These are phyloP conservation scores for Pythium angustatum DNA, from an alignment of 352 stramenopile species.

Conservation along the genomic window DNA sequence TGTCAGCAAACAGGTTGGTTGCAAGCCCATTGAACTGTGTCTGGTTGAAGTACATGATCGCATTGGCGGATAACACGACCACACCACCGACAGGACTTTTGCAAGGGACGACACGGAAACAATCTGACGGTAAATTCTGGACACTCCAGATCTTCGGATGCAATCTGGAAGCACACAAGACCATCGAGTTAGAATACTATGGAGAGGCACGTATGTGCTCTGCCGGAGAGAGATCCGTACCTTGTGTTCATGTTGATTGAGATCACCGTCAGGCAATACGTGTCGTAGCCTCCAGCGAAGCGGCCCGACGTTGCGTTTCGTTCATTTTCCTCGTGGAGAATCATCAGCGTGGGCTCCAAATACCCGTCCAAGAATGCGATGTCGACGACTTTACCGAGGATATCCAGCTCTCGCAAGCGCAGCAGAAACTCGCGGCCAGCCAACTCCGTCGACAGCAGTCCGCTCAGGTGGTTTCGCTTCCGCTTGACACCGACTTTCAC, in stretches of 20 bases:
- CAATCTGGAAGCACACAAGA: conserved; percentile 33
- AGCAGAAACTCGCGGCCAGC: conserved; percentile 77
- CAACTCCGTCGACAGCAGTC: conserved; percentile 69
- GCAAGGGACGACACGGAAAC: conserved; percentile 72
- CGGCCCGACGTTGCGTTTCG: conserved; percentile 67
- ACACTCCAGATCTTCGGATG: conserved; percentile 89
- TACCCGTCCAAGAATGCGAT: conserved; percentile 85
- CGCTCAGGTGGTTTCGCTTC: conserved; percentile 71
- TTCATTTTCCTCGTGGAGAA: conserved; percentile 86
- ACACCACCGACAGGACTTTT: conserved; percentile 70
- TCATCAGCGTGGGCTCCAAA: conserved; percentile 83
- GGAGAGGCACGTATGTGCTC: too few relatives aligned
- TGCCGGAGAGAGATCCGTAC: conserved; percentile 30
- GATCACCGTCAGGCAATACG: conserved; percentile 81
- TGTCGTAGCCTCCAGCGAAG: conserved; percentile 74
- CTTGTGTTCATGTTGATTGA: conserved; percentile 88
- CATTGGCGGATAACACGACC: conserved; percentile 75
- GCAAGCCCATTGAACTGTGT: conserved; percentile 81
- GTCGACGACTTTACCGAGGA: conserved; percentile 77
- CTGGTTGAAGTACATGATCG: conserved; percentile 88
- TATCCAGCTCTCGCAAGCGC: conserved; percentile 71
- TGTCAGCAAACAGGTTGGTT: conserved; percentile 69
- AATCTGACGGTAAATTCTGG: conserved; percentile 79
- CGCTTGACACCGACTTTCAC: conserved; percentile 76
- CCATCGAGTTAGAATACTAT: conserved; percentile 13